phyloP scores from a whole-genome alignment of 2,329 filamentous ascomycete species.

The Ophiostoma fasciatum region DNA sequence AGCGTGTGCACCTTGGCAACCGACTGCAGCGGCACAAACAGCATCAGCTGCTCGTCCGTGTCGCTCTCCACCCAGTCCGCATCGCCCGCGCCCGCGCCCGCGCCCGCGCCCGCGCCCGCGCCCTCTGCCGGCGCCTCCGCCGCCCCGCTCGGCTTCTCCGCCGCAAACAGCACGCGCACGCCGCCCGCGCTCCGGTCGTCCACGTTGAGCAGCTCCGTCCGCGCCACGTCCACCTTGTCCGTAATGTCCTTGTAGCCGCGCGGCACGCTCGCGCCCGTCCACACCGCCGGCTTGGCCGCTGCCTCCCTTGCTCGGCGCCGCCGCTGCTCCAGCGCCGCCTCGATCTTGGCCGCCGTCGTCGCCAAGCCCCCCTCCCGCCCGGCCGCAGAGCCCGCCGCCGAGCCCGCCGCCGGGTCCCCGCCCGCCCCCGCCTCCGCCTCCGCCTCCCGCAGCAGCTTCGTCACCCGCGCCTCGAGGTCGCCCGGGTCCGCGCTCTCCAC shows the following conservation, averaged over 20 bases:
- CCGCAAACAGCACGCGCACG: conserved; percentile 61
- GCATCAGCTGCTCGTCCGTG: conserved; percentile 89
- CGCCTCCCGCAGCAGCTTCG: conserved; percentile 55
- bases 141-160: conserved; percentile 40
- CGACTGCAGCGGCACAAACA: conserved; percentile 80
- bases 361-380: neutral
- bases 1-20: conserved; percentile 79
- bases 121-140: neutral
- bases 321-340: no score
- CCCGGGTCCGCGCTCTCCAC: conserved; percentile 60
- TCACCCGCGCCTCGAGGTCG: conserved; percentile 55
- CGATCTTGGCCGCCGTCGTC: no score
- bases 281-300: conserved; percentile 32
- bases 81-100: conserved; percentile 33
- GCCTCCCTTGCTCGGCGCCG: conserved; percentile 7
- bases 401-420: conserved; percentile 26
- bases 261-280: conserved; percentile 62
- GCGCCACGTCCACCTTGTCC: conserved; percentile 61
- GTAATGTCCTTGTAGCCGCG: conserved; percentile 76
- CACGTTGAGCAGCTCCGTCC: conserved; percentile 76
- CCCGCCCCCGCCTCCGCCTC: conserved; percentile 29
- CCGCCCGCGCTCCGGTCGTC: conserved; percentile 61
- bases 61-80: conserved; percentile 89
- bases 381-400: conserved; percentile 11
- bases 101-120: no score